phyloP scores from a whole-genome alignment of 176 grass and related monocot species.

The Carex scoparia region DNA sequence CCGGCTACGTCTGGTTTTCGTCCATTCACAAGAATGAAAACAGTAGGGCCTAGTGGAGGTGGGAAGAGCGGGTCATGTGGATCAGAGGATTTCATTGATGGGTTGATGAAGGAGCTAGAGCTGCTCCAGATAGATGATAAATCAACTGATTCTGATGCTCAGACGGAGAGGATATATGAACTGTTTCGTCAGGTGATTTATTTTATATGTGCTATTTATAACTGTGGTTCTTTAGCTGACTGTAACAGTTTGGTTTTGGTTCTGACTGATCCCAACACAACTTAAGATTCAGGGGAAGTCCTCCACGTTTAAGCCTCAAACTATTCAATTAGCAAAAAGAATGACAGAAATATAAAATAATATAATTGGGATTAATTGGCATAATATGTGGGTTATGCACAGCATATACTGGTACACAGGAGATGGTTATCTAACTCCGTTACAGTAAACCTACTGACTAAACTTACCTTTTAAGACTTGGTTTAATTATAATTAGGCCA shows the following conservation, averaged over 20 bases:
- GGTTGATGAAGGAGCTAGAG: conserved; percentile 23
- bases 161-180: conserved; percentile 13
- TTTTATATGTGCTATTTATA: neutral
- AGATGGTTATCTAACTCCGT: neutral
- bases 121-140: conserved; percentile 8
- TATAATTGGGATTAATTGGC: neutral
- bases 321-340: neutral
- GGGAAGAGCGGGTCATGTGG: neutral
- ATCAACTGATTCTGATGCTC: neutral
- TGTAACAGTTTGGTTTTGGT: neutral
- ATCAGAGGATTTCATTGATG: conserved; percentile 25
- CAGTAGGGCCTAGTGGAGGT: neutral
- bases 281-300: neutral
- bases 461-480: neutral
- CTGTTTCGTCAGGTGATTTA: conserved; percentile 16
- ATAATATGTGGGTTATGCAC: neutral
- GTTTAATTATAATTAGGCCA: neutral
- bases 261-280: neutral
- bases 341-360: neutral
- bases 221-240: neutral
- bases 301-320: neutral
- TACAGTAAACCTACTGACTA: neutral
- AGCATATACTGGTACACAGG: neutral
- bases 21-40: conserved; percentile 13
- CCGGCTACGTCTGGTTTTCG: conserved; percentile 9